phyloP scores from a whole-genome alignment of 2,329 filamentous ascomycete genomes.

The Thelonectria olida region DNA sequence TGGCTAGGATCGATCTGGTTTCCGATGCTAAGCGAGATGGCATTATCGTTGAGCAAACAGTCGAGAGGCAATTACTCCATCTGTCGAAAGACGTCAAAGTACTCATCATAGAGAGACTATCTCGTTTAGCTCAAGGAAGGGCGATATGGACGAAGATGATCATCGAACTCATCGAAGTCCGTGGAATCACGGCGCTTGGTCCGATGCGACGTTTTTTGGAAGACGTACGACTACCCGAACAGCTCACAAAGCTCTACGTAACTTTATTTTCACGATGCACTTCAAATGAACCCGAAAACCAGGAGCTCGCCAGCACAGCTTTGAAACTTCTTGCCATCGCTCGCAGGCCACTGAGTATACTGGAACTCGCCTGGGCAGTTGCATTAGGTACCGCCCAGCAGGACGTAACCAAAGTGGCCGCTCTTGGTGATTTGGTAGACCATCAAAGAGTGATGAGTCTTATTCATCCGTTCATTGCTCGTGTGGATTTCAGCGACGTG shows the following conservation, averaged over 20 bases:
- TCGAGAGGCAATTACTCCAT: slow-evolving; percentile 12
- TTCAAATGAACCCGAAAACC: slow-evolving; percentile 18
- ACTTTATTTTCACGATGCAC: slow-evolving; percentile 26
- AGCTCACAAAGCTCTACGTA: slow-evolving; percentile 25
- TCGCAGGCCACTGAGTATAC: slow-evolving; percentile 41
- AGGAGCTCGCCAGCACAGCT: slow-evolving; percentile 18
- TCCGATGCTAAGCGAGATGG: slow-evolving; percentile 6
- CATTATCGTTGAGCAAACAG: slow-evolving; percentile 17
- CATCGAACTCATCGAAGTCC: slow-evolving; percentile 21
- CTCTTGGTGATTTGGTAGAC: slow-evolving; percentile 29
- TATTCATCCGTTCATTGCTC: slow-evolving; percentile 30
- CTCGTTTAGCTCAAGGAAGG: slow-evolving; percentile 25
- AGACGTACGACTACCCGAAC: slow-evolving; percentile 7
- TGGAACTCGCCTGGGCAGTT: slow-evolving; percentile 43
- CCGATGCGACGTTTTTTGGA: slow-evolving; percentile 19
- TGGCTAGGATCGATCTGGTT: slow-evolving; percentile 16
- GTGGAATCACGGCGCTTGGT: slow-evolving; percentile 7
- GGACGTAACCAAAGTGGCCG: slow-evolving; percentile 35
- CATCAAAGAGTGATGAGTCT: slow-evolving; percentile 37
- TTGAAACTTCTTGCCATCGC: slow-evolving; percentile 36
- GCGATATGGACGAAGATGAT: slow-evolving; percentile 30
- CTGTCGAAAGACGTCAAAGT: slow-evolving; percentile 23
- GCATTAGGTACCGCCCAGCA: slow-evolving; percentile 25
- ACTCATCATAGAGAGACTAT: slow-evolving; percentile 24
- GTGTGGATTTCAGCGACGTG: slow-evolving; percentile 16